Conservation (phyloP, 176 grass and related monocot genomes). For the Carex kokanica region DNA sequence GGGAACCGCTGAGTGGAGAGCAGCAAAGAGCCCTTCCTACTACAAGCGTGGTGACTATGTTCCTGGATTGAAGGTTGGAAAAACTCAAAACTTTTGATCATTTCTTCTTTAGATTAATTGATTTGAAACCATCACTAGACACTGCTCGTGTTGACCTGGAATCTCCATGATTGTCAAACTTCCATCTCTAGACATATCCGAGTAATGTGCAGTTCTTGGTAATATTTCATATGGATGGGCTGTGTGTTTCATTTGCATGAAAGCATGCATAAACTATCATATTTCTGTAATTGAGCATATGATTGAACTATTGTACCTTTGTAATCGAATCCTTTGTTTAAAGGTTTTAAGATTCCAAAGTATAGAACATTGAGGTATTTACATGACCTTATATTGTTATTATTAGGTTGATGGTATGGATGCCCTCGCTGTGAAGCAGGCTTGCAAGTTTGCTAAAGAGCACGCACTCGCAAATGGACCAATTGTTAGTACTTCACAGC, state of each 20-base stretch:
- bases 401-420: conserved; percentile 90
- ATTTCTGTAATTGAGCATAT: neutral
- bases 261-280: neutral
- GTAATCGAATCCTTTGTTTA: neutral
- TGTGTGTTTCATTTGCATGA: neutral
- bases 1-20: conserved; percentile 88
- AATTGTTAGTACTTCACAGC: conserved; percentile 49
- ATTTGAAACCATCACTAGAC: neutral
- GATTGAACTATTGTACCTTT: neutral
- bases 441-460: conserved; percentile 83
- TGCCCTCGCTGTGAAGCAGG: conserved; percentile 85
- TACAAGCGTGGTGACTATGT: conserved; percentile 98
- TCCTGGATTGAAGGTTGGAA: conserved; percentile 65
- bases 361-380: neutral
- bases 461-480: conserved; percentile 67
- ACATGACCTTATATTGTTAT: neutral
- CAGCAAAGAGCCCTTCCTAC: conserved; percentile 73
- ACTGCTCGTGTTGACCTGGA: neutral
- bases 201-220: neutral
- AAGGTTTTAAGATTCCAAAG: neutral
- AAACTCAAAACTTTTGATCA: neutral
- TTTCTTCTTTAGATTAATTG: neutral
- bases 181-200: neutral
- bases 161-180: neutral
- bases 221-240: neutral